Conservation (phyloP, 345 rosid species). For the Dovyalis caffra region DNA sequence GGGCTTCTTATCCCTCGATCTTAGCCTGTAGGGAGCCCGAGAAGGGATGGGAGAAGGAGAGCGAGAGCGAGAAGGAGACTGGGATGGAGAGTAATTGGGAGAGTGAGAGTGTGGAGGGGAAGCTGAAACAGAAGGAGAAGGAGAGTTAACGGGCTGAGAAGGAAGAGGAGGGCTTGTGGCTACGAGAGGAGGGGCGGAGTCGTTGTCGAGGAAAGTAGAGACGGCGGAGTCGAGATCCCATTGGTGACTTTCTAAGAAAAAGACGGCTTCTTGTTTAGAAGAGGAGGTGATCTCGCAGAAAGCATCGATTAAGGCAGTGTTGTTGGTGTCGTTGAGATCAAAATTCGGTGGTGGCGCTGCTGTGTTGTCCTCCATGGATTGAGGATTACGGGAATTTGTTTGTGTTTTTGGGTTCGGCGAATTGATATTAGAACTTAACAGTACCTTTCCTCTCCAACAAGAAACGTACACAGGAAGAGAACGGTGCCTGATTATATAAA, state of each 20-base stretch:
- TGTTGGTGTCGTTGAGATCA: constrained; percentile 18
- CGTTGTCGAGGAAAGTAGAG: constrained; percentile 80
- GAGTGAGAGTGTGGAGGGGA: constrained; percentile 32
- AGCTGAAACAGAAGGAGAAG: constrained; percentile 30
- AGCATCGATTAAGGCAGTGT: constrained; percentile 46
- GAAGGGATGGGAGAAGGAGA: constrained; percentile 36
- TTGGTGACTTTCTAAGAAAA: constrained; percentile 83
- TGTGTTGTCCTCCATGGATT: constrained; percentile 8
- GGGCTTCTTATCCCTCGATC: constrained; percentile 49
- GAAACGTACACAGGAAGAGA: background rate
- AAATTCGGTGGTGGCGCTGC: background rate
- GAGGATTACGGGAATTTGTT: background rate
- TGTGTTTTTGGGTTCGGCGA: background rate
- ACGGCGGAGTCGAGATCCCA: constrained; percentile 93
- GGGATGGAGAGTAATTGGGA: constrained; percentile 54
- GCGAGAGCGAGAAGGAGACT: constrained; percentile 55
- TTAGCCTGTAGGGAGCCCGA: constrained; percentile 43
- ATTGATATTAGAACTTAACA: background rate
- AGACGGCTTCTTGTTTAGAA: constrained; percentile 68
- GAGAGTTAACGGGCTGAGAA: constrained; percentile 31
- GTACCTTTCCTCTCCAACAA: background rate
- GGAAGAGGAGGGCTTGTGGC: constrained; percentile 12
- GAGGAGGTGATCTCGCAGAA: constrained; percentile 92
- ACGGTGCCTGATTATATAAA: background rate
- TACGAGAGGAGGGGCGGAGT: constrained; percentile 7